Evolutionary conservation across 176 grass and related monocot species (phyloP), one percentile per base, ranked within the genome.

Genomic region (Raddia guianensis): DNA sequence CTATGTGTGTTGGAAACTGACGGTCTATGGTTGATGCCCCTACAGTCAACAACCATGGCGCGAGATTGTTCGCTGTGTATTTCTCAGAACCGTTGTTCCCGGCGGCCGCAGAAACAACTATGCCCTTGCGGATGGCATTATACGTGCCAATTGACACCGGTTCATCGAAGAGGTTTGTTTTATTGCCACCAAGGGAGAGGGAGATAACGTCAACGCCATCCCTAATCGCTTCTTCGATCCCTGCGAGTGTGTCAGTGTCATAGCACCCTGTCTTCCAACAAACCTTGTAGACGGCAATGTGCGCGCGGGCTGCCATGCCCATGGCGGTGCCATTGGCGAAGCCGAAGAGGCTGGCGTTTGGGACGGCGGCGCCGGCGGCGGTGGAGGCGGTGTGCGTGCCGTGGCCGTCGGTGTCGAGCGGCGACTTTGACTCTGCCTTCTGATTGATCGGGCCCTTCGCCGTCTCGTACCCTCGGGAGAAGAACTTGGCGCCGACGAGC

Each of bases 381-480:
- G 69, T 90, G 40, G 84, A 90, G 45, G 88, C 32, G 42, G 73
- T 83, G 84, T 86, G 84, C 3, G 79, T 91, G 21, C 84, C 89
- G 27, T 87, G 85, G 15, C 84, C 82, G 0, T 73, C 20, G 50
- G 43, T 82, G 48, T 91, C 85, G 7, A 88, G 85, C 2, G 84
- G 89, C 8, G 84, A 92, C 63, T 49, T 73, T 0, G 4, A 7
- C 45, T 40, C 37, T 40, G 4, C 20, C 13, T 58, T 65, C 71
- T 90, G 83, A n/a, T 90, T 20, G 5, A 90, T 86, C 11, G 66
- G 21, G 15, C 42, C 57, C 3, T 43, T 56, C 33, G 0, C 4
- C 37, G 56, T 49, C 57, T 69, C 27, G 37, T 65, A 74, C 3
- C 75, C 84, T 9, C 1, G 5, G 18, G 49, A 47, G 58, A 59